Percentiles rank a stretch among this genome's conserved stretches.
These are phyloP conservation scores for Diaporthe humulicola DNA, from an alignment of 2,329 filamentous ascomycete genomes.

Conservation along the genomic window DNA sequence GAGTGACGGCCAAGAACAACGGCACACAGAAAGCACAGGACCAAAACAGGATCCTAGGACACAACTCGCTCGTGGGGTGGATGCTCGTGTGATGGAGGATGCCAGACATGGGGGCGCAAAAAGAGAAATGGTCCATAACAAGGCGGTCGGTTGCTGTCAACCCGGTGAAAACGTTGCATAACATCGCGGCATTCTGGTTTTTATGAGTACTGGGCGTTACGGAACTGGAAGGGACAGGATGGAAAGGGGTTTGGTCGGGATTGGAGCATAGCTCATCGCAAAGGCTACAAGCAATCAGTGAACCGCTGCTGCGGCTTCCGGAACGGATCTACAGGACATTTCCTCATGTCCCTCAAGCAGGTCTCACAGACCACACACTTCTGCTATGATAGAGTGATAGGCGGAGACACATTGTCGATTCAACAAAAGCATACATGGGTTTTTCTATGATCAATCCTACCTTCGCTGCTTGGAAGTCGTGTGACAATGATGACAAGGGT, in stretches of 20 bases:
- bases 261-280: slow-evolving; percentile 1
- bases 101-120: neutral
- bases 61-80: neutral
- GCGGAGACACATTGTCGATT: neutral
- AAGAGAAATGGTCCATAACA: neutral
- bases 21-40: neutral
- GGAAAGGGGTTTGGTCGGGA: neutral
- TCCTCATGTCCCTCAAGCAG: neutral
- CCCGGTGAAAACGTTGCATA: slow-evolving; percentile 25
- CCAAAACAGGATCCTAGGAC: neutral
- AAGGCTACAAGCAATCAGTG: neutral
- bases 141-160: neutral
- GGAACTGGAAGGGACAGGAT: slow-evolving; percentile 15
- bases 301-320: neutral
- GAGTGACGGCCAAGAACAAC: slow-evolving; percentile 46
- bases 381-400: slow-evolving; percentile 21
- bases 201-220: slow-evolving; percentile 24
- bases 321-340: slow-evolving; percentile 29
- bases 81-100: neutral
- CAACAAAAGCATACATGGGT: slow-evolving; percentile 29
- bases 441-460: neutral
- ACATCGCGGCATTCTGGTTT: slow-evolving; percentile 23
- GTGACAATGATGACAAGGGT: neutral
- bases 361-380: neutral
- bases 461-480: neutral